Percentiles rank a stretch among this genome's conserved stretches.
Evolutionary conservation across 2,329 filamentous ascomycete species (phyloP).

Genomic region (Monosporascus sp.): DNA sequence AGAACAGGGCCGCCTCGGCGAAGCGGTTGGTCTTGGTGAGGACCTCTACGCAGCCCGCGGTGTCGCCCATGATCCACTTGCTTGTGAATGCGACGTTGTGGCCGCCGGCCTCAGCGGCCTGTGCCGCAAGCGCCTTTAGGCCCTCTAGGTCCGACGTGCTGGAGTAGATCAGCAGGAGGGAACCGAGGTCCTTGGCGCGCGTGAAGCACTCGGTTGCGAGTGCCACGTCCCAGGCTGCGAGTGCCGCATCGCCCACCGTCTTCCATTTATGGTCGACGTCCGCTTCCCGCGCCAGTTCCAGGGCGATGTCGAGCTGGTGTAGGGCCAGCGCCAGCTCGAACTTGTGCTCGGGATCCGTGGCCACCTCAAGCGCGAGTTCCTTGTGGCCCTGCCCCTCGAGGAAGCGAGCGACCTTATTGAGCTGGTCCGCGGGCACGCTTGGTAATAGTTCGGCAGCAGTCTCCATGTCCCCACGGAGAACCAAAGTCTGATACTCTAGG

Average conservation of each 20-base stretch:
- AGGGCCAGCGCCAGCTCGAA: slow-evolving; percentile 86
- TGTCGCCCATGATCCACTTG: slow-evolving; percentile 80
- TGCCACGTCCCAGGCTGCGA: slow-evolving; percentile 78
- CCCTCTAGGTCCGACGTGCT: slow-evolving; percentile 76
- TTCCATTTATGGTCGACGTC: slow-evolving; percentile 98
- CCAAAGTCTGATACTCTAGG: slow-evolving; percentile 93
- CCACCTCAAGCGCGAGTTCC: slow-evolving; percentile 88
- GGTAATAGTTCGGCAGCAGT: slow-evolving; percentile 78
- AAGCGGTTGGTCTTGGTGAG: slow-evolving; percentile 72
- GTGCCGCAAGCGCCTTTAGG: slow-evolving; percentile 63
- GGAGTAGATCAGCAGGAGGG: slow-evolving; percentile 80
- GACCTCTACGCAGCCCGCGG: slow-evolving; percentile 75
- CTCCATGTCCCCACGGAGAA: slow-evolving; percentile 90
- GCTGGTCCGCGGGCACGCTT: slow-evolving; percentile 83
- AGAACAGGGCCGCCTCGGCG: slow-evolving; percentile 84
- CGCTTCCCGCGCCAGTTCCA: slow-evolving; percentile 75
- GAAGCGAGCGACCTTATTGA: slow-evolving; percentile 98
- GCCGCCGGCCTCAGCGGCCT: slow-evolving; percentile 70
- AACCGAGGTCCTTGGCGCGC: slow-evolving; percentile 85
- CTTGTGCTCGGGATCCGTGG: slow-evolving; percentile 91
- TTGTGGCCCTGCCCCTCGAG: slow-evolving; percentile 96
- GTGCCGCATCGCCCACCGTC: slow-evolving; percentile 86
- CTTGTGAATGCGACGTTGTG: slow-evolving; percentile 94
- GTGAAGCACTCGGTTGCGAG: slow-evolving; percentile 91
- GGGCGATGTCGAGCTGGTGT: slow-evolving; percentile 77